Percentiles rank a stretch among this genome's conserved stretches.
Conservation (phyloP, 2,329 filamentous ascomycete genomes). For the Fusarium chaquense region DNA sequence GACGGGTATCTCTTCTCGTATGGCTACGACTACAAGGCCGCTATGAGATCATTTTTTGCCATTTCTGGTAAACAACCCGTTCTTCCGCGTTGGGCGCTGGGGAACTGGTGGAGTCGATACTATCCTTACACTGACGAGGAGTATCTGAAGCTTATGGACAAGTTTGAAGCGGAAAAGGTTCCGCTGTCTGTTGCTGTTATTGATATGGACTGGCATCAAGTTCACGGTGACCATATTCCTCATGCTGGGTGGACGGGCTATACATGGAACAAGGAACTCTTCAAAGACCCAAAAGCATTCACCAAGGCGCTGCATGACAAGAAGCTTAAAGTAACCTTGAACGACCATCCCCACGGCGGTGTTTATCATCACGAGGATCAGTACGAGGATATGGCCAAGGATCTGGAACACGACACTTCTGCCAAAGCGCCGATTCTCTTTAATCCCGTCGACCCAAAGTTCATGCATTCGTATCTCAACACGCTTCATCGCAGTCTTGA, state of each 20-base stretch:
- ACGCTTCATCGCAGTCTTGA: conserved; percentile 69
- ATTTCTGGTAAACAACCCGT: conserved; percentile 68
- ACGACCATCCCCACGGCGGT: conserved; percentile 72
- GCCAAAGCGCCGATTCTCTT: conserved; percentile 66
- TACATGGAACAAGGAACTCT: conserved; percentile 67
- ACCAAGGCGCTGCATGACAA: conserved; percentile 63
- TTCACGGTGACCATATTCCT: conserved; percentile 59
- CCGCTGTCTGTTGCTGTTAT: conserved; percentile 71
- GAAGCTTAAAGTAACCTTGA: conserved; percentile 67
- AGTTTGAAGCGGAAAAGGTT: conserved; percentile 63
- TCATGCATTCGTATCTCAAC: conserved; percentile 69
- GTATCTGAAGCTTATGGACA: conserved; percentile 69
- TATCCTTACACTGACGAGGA: conserved; percentile 67
- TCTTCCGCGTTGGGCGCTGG: conserved; percentile 68
- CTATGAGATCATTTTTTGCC: conserved; percentile 65
- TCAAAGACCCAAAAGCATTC: conserved; percentile 66
- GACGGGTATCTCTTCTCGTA: conserved; percentile 72
- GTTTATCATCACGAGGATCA: conserved; percentile 67
- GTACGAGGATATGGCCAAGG: conserved; percentile 66
- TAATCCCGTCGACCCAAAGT: conserved; percentile 65
- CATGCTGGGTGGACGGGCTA: conserved; percentile 65
- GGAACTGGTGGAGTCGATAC: conserved; percentile 76
- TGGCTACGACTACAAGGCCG: conserved; percentile 66
- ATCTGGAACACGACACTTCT: conserved; percentile 63
- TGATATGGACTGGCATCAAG: conserved; percentile 76